Evolutionary conservation across 108 stramenopile species (phyloP).

Genomic region (Pseudonitzschia pungens): DNA sequence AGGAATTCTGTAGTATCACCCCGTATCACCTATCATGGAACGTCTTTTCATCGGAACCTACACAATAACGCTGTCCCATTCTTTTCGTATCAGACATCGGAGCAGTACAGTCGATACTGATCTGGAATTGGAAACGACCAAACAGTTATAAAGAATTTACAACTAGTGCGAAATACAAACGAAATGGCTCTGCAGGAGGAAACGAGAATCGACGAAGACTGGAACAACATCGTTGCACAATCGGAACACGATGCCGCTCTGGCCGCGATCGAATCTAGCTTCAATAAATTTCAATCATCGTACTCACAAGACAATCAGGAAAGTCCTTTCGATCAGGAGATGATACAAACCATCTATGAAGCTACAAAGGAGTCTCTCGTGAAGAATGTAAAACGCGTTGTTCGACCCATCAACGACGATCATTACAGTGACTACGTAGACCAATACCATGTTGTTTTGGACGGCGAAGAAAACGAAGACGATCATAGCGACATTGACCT

Average conservation of each 20-base stretch:
- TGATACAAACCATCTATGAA: constrained; percentile 11
- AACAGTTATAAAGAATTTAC: too few relatives aligned
- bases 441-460: constrained; percentile 22
- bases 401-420: constrained; percentile 19
- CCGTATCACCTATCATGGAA: too few relatives aligned
- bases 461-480: constrained; percentile 22
- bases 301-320: background rate
- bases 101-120: too few relatives aligned
- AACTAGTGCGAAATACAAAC: background rate
- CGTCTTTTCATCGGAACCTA: too few relatives aligned
- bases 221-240: constrained; percentile 25
- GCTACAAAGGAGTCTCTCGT: constrained; percentile 22
- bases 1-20: too few relatives aligned
- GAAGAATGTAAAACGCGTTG: constrained; percentile 20
- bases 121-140: too few relatives aligned
- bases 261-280: constrained; percentile 21
- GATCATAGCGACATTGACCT: constrained; percentile 5
- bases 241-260: constrained; percentile 31
- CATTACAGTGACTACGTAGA: constrained; percentile 30
- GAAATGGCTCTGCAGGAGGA: background rate
- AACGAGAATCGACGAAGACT: background rate
- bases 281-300: constrained; percentile 12
- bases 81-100: too few relatives aligned
- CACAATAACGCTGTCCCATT: too few relatives aligned
- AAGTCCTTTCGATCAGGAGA: background rate